Base-by-base conservation (phyloP, 2,329 filamentous ascomycete species). In the Fragosphaeria purpurea region DNA sequence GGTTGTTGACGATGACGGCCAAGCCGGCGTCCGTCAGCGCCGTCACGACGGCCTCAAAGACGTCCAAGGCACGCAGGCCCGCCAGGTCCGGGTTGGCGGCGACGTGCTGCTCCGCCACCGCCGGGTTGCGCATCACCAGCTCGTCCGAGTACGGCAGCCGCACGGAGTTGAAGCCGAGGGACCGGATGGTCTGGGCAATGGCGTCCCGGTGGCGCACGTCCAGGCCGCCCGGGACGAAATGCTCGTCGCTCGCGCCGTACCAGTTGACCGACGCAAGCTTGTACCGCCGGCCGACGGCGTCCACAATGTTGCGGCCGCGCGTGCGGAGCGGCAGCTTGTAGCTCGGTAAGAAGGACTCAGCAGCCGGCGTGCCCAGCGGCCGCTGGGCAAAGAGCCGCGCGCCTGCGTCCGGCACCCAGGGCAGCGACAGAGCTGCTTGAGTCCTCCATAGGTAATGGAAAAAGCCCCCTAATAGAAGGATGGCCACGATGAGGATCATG, bases 81-180 rank as follows among this genome's bases (percentile, higher is more conserved):
- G 74, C 62, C 9, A 85, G 69, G 57, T 85, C 81, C 43, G 72
- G 69, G 59, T 85, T 85, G 7, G 79, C 78, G 7, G 69, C 62
- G 41, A 85, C 65, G 7, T 76, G 65, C 43, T 72, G 64, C 4
- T 68, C 65, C 22, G 74, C 65, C 44, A 84, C 69, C 31, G 70
- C 60, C 0, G 80, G 81, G 59, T 85, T 83, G 30, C 66, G 60
- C 35, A 74, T 71, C 47, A 86, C 80, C 67, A 85, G 71, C 66
- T 86, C 82, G 64, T 86, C 82, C 13, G 79, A 74, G 65, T 86
- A 86, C 3, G 82, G 82, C 44, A 86, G 65, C 3, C 82, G 73
- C 44, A 86, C 82, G 60, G 80, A 83, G 67, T 86, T 86, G 71
- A 86, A 86, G 11, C 82, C 82, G 50, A 86, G 67, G 8, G 62